These are phyloP conservation scores for Capronia americana DNA, from an alignment of 2,329 filamentous ascomycete species.

Conservation along the genomic window DNA sequence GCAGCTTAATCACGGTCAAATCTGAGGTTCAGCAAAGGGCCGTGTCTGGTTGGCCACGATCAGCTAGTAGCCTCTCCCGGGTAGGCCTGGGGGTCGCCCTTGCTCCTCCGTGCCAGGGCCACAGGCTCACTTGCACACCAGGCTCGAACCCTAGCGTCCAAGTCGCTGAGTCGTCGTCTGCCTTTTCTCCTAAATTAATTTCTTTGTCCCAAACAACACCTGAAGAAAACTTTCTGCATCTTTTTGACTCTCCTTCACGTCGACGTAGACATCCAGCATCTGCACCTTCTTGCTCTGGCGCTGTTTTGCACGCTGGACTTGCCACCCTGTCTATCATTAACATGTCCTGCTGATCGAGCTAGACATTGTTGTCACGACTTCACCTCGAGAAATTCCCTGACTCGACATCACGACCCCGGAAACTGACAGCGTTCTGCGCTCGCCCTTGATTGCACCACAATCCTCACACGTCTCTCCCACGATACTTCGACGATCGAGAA, in stretches of 20 bases:
- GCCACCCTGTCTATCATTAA: conserved; percentile 27
- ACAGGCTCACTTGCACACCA: conserved; percentile 2
- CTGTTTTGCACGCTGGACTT: conserved; percentile 14
- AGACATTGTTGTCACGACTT: conserved; percentile 25
- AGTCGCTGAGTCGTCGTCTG: conserved; percentile 4
- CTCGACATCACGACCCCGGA: conserved; percentile 3
- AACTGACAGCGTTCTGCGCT: conserved; percentile 3
- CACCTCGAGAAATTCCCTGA: conserved; percentile 5
- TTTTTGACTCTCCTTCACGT: conserved; percentile 20
- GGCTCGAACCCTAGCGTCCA: conserved; percentile 16
- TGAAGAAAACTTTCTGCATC: conserved; percentile 23
- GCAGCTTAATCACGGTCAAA: conserved; percentile 22
- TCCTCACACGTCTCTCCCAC: background rate
- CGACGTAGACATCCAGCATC: conserved; percentile 16
- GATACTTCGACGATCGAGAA: conserved; percentile 7
- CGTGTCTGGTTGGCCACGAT: conserved; percentile 18
- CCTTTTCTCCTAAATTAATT: conserved; percentile 32
- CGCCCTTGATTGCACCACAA: background rate
- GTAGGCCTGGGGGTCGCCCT: background rate
- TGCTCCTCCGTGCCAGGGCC: conserved; percentile 13
- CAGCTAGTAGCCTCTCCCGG: conserved; percentile 5
- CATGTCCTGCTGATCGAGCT: conserved; percentile 28
- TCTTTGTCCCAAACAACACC: conserved; percentile 33
- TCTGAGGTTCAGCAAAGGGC: conserved; percentile 12
- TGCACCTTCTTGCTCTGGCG: conserved; percentile 19